phyloP scores from a whole-genome alignment of 2,329 filamentous ascomycete species.

The Aspergillaceae sp. region DNA sequence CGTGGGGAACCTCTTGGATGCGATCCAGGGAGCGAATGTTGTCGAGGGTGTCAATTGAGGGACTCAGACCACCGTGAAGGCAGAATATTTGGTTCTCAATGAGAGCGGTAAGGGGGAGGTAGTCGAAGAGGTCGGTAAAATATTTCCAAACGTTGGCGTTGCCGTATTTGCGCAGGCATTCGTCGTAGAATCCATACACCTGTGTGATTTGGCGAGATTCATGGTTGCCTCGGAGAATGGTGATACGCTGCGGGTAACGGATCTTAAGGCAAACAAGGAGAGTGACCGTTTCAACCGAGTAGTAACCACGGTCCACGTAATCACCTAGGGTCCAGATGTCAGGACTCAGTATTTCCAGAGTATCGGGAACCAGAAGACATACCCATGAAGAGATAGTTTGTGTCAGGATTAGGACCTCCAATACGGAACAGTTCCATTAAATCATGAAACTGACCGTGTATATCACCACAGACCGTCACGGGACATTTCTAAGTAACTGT shows the following conservation, averaged over 20 bases:
- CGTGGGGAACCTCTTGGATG: constrained; percentile 96
- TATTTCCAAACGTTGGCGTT: constrained; percentile 99
- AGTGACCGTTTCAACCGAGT: constrained; percentile 96
- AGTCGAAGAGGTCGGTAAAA: constrained; percentile 98
- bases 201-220: constrained; percentile 98
- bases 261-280: constrained; percentile 96
- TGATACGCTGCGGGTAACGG: constrained; percentile 94
- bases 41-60: constrained; percentile 90
- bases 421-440: constrained; percentile 99
- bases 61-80: constrained; percentile 90
- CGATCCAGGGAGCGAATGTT: constrained; percentile 93
- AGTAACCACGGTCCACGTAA: constrained; percentile 97
- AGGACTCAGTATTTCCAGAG: not conserved
- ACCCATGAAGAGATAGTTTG: constrained; percentile 99
- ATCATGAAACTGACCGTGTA: constrained; percentile 98
- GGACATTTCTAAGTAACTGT: constrained; percentile 70
- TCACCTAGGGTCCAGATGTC: constrained; percentile 54
- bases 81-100: constrained; percentile 99
- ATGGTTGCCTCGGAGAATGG: constrained; percentile 96
- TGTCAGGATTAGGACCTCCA: constrained; percentile 93
- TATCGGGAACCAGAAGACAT: constrained; percentile 25
- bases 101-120: constrained; percentile 89
- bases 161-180: constrained; percentile 96
- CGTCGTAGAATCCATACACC: constrained; percentile 98
- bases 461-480: constrained; percentile 96